A percentile compares a stretch with the other conserved stretches of the same genome.
phyloP scores from a whole-genome alignment of 2,329 filamentous ascomycete genomes.

The Atkinsonella texensis region DNA sequence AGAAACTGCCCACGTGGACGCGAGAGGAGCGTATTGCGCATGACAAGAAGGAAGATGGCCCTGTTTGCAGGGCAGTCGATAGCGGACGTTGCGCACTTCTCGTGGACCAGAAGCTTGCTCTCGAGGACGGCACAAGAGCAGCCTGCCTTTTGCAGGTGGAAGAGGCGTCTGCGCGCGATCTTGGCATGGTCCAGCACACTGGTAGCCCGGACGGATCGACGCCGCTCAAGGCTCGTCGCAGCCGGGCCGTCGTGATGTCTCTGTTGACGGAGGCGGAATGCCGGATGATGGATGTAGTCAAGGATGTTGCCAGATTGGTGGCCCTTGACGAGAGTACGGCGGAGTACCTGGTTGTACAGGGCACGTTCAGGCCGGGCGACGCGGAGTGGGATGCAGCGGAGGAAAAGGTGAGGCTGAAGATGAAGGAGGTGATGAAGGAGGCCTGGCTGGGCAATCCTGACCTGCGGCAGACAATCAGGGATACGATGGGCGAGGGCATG shows the following conservation, averaged over 20 bases:
- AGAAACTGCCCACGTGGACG: constrained; percentile 11
- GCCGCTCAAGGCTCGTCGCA: constrained; percentile 3
- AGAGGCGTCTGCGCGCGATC: neutral
- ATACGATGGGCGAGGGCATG: constrained; percentile 8
- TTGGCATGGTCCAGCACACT: neutral
- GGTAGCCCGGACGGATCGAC: neutral
- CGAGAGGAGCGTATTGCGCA: constrained; percentile 7
- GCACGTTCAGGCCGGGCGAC: neutral
- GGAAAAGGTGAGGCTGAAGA: constrained; percentile 1
- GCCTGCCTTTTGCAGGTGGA: constrained; percentile 9
- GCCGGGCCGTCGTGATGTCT: constrained; percentile 6
- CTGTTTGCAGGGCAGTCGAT: constrained; percentile 10
- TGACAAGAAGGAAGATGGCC: constrained; percentile 6
- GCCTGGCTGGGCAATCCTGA: constrained; percentile 6
- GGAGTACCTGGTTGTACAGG: neutral
- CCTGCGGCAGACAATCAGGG: constrained; percentile 5
- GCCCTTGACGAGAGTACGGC: constrained; percentile 4
- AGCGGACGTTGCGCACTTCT: constrained; percentile 8
- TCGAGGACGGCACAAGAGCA: neutral
- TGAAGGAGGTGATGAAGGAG: constrained; percentile 7
- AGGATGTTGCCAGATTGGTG: constrained; percentile 4
- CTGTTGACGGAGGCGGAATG: constrained; percentile 4
- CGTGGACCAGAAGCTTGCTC: constrained; percentile 2
- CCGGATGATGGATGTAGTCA: constrained; percentile 4
- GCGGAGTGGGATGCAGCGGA: constrained; percentile 6